Base-by-base conservation (phyloP, 2,329 filamentous ascomycete genomes). In the Venturia carpophila region DNA sequence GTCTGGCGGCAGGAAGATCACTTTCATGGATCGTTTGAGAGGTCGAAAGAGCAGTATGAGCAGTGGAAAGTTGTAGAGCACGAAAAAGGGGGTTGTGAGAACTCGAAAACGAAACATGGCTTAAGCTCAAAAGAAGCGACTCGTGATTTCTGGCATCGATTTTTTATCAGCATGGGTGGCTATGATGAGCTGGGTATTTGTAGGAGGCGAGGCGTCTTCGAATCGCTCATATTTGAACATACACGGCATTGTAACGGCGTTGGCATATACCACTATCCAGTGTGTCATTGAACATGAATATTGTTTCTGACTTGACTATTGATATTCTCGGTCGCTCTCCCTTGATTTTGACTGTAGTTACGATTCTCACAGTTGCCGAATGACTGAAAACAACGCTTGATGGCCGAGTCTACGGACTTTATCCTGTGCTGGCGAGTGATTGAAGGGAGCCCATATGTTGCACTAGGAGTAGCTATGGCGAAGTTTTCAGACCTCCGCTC, bases 21-120 rank as follows among this genome's bases (percentile, higher is more conserved):
- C 52, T 10, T 58, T 58, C 17, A 58, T 58, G 52, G 52, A 58
- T 58, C 52, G 52, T 5, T 58, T 58, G 52, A 58, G 52, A 27
- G 30, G 52, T 34, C 52, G 52, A 5, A 58, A 58, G 30, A 58
- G 52, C 19, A 58, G 52, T 5, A 37, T 58, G 27, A 37, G 52
- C 52, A 24, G 52, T 58, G 52, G 52, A 19, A 58, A 58, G 52
- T 58, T 27, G 6, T 37, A 58, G 7, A 0, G 27, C 13, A 37
- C 5, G 19, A 37, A 19, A n/a, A 11, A 2, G 30, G 52, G 52
- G 5, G 30, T 15, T 34, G 52, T 58, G 17, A 30, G 15, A n/a
- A 41, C 9, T 15, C 15, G 39, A 41, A 15, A n/a, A 17, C 9
- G 21, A 24, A 52, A 9, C 21, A 52, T 52, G 21, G 5, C 37